A percentile compares a stretch with the other conserved stretches of the same genome.
phyloP scores from a whole-genome alignment of 1,284 basidiomycete species.

The Mrakiaceae sp. region DNA sequence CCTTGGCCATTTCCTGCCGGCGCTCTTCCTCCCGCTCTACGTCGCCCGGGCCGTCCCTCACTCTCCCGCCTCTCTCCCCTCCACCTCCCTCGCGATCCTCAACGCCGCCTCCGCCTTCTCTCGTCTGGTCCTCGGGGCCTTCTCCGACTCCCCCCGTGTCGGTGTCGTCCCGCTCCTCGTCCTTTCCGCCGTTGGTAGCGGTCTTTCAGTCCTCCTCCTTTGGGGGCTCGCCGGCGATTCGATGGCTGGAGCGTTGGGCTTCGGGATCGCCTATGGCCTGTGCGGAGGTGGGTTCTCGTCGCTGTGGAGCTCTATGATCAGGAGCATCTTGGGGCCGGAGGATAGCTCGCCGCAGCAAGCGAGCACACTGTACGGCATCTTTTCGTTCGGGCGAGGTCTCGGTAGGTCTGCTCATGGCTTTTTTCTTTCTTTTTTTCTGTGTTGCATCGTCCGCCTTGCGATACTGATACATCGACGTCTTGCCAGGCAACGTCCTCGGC shows the following conservation, averaged over 20 bases:
- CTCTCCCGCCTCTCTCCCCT: background rate
- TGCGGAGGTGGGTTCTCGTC: constrained; percentile 27
- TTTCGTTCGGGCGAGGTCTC: background rate
- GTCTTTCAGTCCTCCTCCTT: constrained; percentile 29
- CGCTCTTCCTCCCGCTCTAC: background rate
- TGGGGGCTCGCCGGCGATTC: constrained; percentile 30
- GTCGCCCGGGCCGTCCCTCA: background rate
- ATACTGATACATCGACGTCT: background rate
- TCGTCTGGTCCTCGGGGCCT: constrained; percentile 24
- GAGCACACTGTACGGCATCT: background rate
- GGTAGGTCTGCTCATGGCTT: background rate
- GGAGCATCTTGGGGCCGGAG: constrained; percentile 76
- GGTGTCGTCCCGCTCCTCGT: constrained; percentile 24
- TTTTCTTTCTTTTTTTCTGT: background rate
- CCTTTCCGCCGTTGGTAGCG: constrained; percentile 27
- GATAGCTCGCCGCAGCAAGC: constrained; percentile 16
- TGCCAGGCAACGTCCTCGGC: background rate
- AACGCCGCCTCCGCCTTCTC: constrained; percentile 30
- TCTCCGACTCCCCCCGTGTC: constrained; percentile 27
- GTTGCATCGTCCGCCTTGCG: no score
- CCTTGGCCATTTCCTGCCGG: constrained; percentile 1
- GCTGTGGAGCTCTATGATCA: constrained; percentile 28
- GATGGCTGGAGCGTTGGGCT: constrained; percentile 21
- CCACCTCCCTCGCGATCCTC: background rate
- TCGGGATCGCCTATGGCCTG: constrained; percentile 27